Percentiles rank a stretch among this genome's conserved stretches.
phyloP scores from a whole-genome alignment of 148 eudicot species.

The Chenopodium suecicum region DNA sequence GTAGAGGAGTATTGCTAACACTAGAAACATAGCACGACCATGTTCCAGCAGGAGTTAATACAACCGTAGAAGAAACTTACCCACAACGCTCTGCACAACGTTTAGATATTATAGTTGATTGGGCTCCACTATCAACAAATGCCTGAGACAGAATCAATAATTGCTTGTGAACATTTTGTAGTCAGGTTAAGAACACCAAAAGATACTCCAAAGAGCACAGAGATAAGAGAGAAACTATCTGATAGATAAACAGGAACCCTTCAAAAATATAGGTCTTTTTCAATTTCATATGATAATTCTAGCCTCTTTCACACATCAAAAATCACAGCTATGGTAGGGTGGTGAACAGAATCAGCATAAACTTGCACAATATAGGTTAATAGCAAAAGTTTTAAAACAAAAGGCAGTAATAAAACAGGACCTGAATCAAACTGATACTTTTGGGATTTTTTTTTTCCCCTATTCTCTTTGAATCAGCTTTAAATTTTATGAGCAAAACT shows the following conservation, averaged over 20 bases:
- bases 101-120: constrained; percentile 96
- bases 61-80: constrained; percentile 38
- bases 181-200: not conserved
- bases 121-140: constrained; percentile 98
- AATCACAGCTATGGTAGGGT: too few relatives aligned
- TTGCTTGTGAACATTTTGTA: not conserved
- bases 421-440: not conserved
- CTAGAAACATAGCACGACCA: not conserved
- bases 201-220: not conserved
- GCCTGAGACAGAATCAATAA: constrained; percentile 52
- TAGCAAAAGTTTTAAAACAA: not conserved
- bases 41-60: not conserved
- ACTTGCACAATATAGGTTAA: not conserved
- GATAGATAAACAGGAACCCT: too few relatives aligned
- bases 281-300: too few relatives aligned
- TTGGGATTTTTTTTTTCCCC: not conserved
- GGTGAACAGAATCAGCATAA: too few relatives aligned
- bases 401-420: not conserved
- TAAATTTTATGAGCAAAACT: not conserved
- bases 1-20: not conserved
- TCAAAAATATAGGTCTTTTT: too few relatives aligned
- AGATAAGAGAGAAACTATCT: too few relatives aligned
- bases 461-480: not conserved
- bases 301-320: too few relatives aligned
- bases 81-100: constrained; percentile 97